Percentiles rank a stretch among this genome's conserved stretches.
phyloP scores from a whole-genome alignment of 2,329 filamentous ascomycete genomes.

The Pezicula neosporulosa region DNA sequence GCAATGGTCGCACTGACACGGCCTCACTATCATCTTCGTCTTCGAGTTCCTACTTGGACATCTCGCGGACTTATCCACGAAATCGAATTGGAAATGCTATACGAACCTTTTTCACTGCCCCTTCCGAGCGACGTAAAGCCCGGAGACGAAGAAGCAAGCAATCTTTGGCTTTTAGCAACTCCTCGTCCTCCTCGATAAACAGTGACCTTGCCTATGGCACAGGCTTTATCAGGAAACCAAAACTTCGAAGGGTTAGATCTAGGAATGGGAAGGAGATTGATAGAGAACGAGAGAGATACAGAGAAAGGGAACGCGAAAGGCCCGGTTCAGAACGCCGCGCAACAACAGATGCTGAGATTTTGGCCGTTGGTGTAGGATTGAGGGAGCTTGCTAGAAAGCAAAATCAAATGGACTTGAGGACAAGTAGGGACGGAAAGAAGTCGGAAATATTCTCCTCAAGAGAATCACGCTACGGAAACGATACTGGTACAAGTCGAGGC shows the following conservation, averaged over 20 bases:
- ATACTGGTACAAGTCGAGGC: conserved; percentile 16
- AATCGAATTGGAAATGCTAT: conserved; percentile 44
- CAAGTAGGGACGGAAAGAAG: conserved; percentile 21
- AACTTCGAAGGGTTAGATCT: conserved; percentile 19
- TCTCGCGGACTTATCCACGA: conserved; percentile 52
- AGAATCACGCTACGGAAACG: conserved; percentile 5
- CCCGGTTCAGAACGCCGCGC: conserved; percentile 3
- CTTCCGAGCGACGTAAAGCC: conserved; percentile 46
- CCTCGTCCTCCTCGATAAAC: conserved; percentile 65
- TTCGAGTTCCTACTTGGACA: conserved; percentile 58
- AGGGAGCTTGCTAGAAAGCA: conserved; percentile 39
- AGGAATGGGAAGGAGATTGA: conserved; percentile 24
- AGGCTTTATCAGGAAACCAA: conserved; percentile 40
- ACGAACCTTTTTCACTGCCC: conserved; percentile 59
- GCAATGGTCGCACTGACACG: background rate
- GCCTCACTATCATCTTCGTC: conserved; percentile 13
- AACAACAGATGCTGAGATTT: conserved; percentile 41
- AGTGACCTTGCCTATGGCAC: conserved; percentile 66
- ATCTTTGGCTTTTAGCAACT: conserved; percentile 57
- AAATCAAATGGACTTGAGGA: conserved; percentile 31
- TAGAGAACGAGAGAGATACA: conserved; percentile 18
- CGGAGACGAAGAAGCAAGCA: conserved; percentile 44
- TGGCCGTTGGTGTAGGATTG: conserved; percentile 43
- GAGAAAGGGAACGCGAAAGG: conserved; percentile 14
- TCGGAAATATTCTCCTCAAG: conserved; percentile 11